Evolutionary conservation across 2,329 filamentous ascomycete species (phyloP).

Genomic region (Fusarium duplospermum): DNA sequence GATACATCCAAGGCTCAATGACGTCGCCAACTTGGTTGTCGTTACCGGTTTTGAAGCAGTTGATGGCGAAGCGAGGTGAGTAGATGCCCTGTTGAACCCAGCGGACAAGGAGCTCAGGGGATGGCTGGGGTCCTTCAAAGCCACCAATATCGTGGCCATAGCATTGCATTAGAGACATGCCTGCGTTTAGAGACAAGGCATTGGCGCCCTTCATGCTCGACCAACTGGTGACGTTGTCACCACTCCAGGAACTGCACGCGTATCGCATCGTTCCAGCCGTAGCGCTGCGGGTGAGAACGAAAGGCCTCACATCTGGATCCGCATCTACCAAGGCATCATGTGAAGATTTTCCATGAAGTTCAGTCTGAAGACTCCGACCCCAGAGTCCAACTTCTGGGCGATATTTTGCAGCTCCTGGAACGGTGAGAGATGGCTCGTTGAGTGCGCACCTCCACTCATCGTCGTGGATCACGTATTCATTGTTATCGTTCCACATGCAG

Average conservation of each 20-base stretch:
- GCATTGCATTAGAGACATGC: conserved; percentile 75
- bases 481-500: conserved; percentile 84
- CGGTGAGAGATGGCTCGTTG: conserved; percentile 51
- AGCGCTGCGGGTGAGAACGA: conserved; percentile 77
- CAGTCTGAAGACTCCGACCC: conserved; percentile 76
- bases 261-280: conserved; percentile 78
- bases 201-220: conserved; percentile 78
- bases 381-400: conserved; percentile 71
- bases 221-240: conserved; percentile 81
- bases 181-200: conserved; percentile 74
- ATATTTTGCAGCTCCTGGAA: conserved; percentile 50
- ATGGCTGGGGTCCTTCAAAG: conserved; percentile 79
- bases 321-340: conserved; percentile 72
- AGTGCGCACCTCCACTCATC: conserved; percentile 75
- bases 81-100: conserved; percentile 80
- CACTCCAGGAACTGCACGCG: conserved; percentile 78
- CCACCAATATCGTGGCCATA: conserved; percentile 82
- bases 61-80: conserved; percentile 79
- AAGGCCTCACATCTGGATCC: conserved; percentile 70
- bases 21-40: conserved; percentile 77
- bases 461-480: conserved; percentile 75
- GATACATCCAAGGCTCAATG: conserved; percentile 84
- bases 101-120: conserved; percentile 75
- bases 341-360: conserved; percentile 77
- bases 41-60: conserved; percentile 79